Evolutionary conservation across 257 asterid species (phyloP).

Genomic region (Solanum arcanum): DNA sequence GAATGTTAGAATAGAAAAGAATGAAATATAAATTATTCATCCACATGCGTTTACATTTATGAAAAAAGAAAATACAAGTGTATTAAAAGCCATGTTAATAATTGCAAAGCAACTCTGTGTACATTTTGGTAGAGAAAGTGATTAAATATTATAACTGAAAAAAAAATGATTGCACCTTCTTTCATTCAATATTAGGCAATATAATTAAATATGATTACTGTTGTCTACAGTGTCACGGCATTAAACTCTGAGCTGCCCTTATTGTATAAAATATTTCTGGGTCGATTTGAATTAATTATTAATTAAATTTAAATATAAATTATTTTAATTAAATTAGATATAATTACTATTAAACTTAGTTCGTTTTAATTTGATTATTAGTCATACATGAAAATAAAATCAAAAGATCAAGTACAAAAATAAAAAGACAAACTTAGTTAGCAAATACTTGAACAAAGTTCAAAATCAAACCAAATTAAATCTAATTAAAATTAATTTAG

Average conservation of each 20-base stretch:
- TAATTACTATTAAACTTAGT: too few relatives aligned
- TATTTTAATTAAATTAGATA: too few relatives aligned
- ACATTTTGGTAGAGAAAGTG: background rate
- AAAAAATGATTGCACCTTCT: background rate
- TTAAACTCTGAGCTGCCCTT: background rate
- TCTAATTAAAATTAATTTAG: too few relatives aligned
- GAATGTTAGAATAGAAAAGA: too few relatives aligned
- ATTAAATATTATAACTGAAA: background rate
- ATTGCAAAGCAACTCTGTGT: background rate
- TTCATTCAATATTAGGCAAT: background rate
- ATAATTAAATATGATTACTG: background rate
- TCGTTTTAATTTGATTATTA: too few relatives aligned
- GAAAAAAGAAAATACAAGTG: background rate
- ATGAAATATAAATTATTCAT: background rate
- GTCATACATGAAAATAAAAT: too few relatives aligned
- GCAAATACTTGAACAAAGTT: background rate
- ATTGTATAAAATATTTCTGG: background rate
- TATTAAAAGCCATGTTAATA: background rate
- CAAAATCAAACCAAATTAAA: background rate
- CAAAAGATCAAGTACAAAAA: background rate
- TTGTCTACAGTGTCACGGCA: background rate
- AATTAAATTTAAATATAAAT: too few relatives aligned
- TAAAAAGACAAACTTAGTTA: too few relatives aligned
- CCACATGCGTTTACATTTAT: background rate
- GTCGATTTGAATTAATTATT: too few relatives aligned